phyloP scores from a whole-genome alignment of 257 asterid genomes.

The Orobanche coerulescens region DNA sequence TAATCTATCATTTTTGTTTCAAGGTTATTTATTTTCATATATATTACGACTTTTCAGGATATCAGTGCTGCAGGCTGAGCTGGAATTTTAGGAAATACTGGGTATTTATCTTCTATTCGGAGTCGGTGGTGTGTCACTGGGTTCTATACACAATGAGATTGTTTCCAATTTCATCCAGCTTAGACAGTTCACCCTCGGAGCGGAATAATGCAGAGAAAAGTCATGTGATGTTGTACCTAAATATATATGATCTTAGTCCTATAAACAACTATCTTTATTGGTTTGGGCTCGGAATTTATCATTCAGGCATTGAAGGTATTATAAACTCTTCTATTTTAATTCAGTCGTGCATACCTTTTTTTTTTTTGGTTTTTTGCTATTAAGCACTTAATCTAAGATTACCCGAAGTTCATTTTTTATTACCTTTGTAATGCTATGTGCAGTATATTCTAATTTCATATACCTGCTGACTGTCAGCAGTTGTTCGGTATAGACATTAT shows the following conservation, averaged over 20 bases:
- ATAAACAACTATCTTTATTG: conserved; percentile 73
- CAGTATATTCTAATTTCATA: neutral
- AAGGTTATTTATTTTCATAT: neutral
- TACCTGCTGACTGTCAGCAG: neutral
- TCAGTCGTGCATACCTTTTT: neutral
- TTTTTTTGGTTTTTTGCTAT: neutral
- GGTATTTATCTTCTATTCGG: neutral
- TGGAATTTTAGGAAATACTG: neutral
- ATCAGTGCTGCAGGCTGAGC: conserved; percentile 15
- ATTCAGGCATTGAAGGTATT: conserved; percentile 88
- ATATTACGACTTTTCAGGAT: conserved; percentile 9
- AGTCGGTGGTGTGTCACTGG: conserved; percentile 20
- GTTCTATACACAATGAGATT: conserved; percentile 51
- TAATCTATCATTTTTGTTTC: neutral
- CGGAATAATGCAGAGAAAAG: conserved; percentile 39
- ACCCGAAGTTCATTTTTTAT: neutral
- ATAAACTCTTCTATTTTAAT: neutral
- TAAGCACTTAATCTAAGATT: neutral
- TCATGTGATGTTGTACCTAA: conserved; percentile 50
- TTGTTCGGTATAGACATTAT: neutral
- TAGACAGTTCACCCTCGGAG: conserved; percentile 43
- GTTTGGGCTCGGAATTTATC: conserved; percentile 81
- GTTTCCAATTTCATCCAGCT: conserved; percentile 46
- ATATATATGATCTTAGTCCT: conserved; percentile 78
- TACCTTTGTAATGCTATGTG: neutral